Evolutionary conservation across 2,329 filamentous ascomycete species (phyloP).

Genomic region (Fusarium longipes): DNA sequence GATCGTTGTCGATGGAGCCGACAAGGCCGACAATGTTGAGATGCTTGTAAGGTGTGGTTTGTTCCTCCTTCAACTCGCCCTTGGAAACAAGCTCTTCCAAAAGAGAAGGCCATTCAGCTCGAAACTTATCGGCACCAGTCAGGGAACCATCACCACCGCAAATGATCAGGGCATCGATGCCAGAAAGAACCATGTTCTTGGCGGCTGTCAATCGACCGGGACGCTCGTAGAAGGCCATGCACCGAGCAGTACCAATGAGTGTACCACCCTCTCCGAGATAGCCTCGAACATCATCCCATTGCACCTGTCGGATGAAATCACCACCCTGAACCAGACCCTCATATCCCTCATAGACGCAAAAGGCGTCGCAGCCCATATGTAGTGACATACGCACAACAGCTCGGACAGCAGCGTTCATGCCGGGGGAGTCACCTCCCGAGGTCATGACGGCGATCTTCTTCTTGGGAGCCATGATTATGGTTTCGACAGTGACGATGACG

Average conservation of each 20-base stretch:
- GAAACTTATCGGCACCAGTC: constrained; percentile 94
- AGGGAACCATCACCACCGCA: constrained; percentile 97
- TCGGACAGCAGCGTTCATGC: constrained; percentile 92
- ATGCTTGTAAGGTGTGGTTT: constrained; percentile 81
- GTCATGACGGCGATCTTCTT: constrained; percentile 91
- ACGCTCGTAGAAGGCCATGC: constrained; percentile 91
- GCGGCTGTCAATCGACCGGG: constrained; percentile 84
- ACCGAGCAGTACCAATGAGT: constrained; percentile 93
- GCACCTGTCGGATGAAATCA: constrained; percentile 86
- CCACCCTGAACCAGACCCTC: constrained; percentile 93
- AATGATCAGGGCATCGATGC: constrained; percentile 95
- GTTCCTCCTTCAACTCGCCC: constrained; percentile 75
- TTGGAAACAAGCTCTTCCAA: constrained; percentile 84
- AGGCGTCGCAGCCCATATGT: constrained; percentile 82
- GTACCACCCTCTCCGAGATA: constrained; percentile 95
- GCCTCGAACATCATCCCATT: constrained; percentile 93
- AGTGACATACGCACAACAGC: constrained; percentile 93
- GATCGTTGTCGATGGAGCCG: constrained; percentile 97
- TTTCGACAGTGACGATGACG: constrained; percentile 28
- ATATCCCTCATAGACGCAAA: constrained; percentile 91
- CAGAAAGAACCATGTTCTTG: constrained; percentile 92
- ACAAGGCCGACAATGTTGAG: constrained; percentile 97
- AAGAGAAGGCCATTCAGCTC: constrained; percentile 89
- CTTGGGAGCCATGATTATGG: constrained; percentile 60
- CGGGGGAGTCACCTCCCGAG: constrained; percentile 91